Percentiles rank a stretch among this genome's conserved stretches.
phyloP scores from a whole-genome alignment of 495 filamentous ascomycete genomes.

The Stereocaulon alpinum region DNA sequence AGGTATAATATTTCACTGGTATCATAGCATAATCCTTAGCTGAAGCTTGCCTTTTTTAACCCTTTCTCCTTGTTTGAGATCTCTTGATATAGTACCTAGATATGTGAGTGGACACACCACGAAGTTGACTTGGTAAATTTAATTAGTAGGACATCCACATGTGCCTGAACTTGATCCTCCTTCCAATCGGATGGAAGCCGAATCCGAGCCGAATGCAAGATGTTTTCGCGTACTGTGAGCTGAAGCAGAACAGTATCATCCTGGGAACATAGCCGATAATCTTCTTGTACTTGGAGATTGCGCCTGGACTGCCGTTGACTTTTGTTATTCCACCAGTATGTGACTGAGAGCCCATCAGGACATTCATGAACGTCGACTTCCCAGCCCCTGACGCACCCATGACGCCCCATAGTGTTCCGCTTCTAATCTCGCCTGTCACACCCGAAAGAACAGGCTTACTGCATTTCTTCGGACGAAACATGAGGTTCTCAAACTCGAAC shows the following conservation, averaged over 20 bases:
- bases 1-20: too few relatives aligned
- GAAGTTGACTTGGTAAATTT: too few relatives aligned
- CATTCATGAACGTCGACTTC: conserved; percentile 43
- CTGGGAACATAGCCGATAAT: conserved; percentile 47
- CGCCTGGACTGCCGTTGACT: conserved; percentile 39
- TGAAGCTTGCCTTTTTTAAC: too few relatives aligned
- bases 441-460: conserved; percentile 37
- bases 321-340: conserved; percentile 34
- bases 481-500: conserved; percentile 38
- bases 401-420: conserved; percentile 39
- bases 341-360: conserved; percentile 40
- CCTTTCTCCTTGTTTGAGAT: too few relatives aligned
- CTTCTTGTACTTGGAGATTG: conserved; percentile 39
- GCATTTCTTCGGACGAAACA: conserved; percentile 34
- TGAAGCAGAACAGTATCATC: conserved; percentile 41
- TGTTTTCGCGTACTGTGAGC: conserved; percentile 43
- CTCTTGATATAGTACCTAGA: too few relatives aligned
- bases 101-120: too few relatives aligned
- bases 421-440: conserved; percentile 40
- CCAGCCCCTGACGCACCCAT: conserved; percentile 43
- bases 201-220: conserved; percentile 43
- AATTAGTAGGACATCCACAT: conserved; percentile 37
- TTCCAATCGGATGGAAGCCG: conserved; percentile 35
- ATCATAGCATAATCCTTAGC: too few relatives aligned
- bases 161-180: conserved; percentile 28